phyloP scores from a whole-genome alignment of 768 basidiomycete genomes.

The Fomitopsis pulvina region DNA sequence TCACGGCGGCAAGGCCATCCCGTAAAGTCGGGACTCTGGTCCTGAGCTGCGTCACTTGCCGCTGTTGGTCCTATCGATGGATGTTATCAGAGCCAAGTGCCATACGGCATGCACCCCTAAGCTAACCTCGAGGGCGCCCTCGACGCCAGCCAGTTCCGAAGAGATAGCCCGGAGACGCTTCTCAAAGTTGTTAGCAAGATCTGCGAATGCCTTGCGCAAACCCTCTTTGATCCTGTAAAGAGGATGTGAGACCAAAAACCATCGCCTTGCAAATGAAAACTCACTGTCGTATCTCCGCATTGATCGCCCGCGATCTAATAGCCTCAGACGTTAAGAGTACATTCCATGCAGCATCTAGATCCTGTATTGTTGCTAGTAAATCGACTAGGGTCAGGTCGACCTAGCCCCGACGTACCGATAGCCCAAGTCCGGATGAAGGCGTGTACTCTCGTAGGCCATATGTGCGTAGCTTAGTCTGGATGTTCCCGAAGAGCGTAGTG shows the following conservation, averaged over 20 bases:
- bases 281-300: conserved; percentile 83
- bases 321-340: conserved; percentile 69
- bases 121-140: conserved; percentile 68
- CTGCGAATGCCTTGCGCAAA: conserved; percentile 71
- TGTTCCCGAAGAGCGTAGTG: conserved; percentile 82
- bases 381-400: background rate
- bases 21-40: conserved; percentile 61
- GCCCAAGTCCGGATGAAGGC: conserved; percentile 64
- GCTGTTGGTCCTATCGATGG: conserved; percentile 62
- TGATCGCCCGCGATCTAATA: conserved; percentile 71
- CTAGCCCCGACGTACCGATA: conserved; percentile 36
- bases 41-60: conserved; percentile 56
- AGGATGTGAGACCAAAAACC: background rate
- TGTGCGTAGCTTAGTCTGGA: conserved; percentile 90
- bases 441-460: conserved; percentile 83
- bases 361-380: conserved; percentile 27
- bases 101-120: background rate
- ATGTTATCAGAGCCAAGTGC: background rate
- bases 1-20: conserved; percentile 46
- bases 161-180: conserved; percentile 59
- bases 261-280: conserved; percentile 20
- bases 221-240: conserved; percentile 69
- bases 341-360: conserved; percentile 78
- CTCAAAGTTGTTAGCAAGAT: conserved; percentile 72
- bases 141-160: conserved; percentile 63